Conservation (phyloP, 208 protist species). For the Leishmania gerbilli region DNA sequence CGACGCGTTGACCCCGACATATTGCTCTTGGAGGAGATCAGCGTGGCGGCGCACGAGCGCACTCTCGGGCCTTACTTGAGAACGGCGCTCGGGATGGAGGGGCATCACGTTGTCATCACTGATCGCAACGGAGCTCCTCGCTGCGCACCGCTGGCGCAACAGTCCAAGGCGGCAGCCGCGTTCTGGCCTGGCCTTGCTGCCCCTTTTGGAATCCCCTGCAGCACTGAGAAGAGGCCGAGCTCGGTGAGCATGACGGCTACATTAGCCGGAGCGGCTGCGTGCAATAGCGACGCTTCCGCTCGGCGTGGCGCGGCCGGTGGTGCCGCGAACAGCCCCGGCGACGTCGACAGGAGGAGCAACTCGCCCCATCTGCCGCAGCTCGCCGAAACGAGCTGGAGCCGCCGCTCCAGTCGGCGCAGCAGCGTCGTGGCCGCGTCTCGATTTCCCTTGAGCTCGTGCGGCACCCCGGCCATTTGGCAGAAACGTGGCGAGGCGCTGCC, state of each 20-base stretch:
- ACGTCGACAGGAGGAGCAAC: neutral
- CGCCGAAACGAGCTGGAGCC: neutral
- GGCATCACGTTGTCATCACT: constrained; percentile 79
- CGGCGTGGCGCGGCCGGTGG: neutral
- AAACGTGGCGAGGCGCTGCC: neutral
- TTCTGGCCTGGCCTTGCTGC: neutral
- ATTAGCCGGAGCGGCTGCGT: neutral
- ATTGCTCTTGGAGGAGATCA: constrained; percentile 76
- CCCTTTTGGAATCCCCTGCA: neutral
- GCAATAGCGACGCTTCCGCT: neutral
- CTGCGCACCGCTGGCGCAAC: constrained; percentile 26
- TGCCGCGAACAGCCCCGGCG: neutral
- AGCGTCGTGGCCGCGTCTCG: neutral
- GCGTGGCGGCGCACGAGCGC: constrained; percentile 61
- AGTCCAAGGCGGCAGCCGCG: neutral
- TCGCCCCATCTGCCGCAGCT: constrained; percentile 7
- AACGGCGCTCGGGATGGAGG: constrained; percentile 44
- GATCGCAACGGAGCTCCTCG: constrained; percentile 49
- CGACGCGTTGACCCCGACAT: constrained; percentile 54
- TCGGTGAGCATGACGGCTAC: neutral
- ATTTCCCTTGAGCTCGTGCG: neutral
- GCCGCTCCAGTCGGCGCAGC: neutral
- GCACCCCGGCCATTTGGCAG: neutral
- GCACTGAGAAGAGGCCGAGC: neutral
- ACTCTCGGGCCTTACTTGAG: constrained; percentile 61